Conservation (phyloP, 148 eudicot species). For the Chenopodium album region DNA sequence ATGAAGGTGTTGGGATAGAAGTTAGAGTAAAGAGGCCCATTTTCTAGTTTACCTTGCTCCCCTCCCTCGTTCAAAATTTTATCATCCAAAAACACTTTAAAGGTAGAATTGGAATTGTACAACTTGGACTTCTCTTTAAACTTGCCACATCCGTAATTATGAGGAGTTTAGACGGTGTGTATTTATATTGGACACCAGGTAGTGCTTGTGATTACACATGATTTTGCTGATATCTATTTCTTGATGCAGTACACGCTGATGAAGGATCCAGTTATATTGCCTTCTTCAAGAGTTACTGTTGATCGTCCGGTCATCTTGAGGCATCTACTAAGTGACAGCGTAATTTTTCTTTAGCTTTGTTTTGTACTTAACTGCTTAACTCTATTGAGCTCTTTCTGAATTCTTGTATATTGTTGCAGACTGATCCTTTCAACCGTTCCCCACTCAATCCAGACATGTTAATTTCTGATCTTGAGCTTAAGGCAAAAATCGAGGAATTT, state of each 20-base stretch:
- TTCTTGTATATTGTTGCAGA: slow-evolving; percentile 40
- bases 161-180: background rate
- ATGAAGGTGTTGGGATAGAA: background rate
- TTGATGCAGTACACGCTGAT: slow-evolving; percentile 85
- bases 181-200: background rate
- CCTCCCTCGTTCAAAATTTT: background rate
- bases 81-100: background rate
- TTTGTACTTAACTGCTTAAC: background rate
- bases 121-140: background rate
- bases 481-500: slow-evolving; percentile 77
- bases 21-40: background rate
- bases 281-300: slow-evolving; percentile 77
- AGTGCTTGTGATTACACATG: background rate
- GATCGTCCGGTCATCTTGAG: slow-evolving; percentile 94
- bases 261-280: slow-evolving; percentile 95
- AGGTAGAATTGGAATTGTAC: background rate
- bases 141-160: background rate
- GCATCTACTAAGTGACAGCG: slow-evolving; percentile 92
- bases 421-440: slow-evolving; percentile 96
- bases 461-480: slow-evolving; percentile 73
- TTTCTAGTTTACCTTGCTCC: background rate
- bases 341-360: slow-evolving; percentile 29
- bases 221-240: slow-evolving; percentile 7
- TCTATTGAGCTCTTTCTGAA: background rate
- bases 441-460: slow-evolving; percentile 86